Conservation (phyloP, 148 eudicot species). For the Cornus kousa region DNA sequence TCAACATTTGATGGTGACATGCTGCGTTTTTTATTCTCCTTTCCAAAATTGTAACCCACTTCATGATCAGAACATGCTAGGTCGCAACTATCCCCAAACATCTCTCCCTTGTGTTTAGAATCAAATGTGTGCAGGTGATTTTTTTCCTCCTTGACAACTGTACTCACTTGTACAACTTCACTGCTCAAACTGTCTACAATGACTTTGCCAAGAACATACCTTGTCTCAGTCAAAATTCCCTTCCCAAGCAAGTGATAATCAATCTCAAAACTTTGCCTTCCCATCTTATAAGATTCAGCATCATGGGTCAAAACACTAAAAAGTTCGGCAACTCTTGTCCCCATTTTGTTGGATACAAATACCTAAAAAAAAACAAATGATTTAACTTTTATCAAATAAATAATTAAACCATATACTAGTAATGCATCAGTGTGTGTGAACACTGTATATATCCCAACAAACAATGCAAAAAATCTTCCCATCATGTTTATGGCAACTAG, state of each 20-base stretch:
- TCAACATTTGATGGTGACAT: slow-evolving; percentile 15
- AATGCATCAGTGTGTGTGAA: background rate
- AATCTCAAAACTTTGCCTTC: slow-evolving; percentile 27
- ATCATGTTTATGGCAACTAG: background rate
- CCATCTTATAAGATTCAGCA: slow-evolving; percentile 18
- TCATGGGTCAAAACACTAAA: slow-evolving; percentile 32
- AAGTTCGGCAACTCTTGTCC: slow-evolving; percentile 26
- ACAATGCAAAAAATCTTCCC: background rate
- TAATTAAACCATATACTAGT: background rate
- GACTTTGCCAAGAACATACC: slow-evolving; percentile 67
- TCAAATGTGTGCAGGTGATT: slow-evolving; percentile 6
- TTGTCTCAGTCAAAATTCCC: slow-evolving; percentile 44
- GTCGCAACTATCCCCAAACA: background rate
- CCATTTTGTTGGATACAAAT: slow-evolving; percentile 38
- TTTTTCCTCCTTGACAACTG: slow-evolving; percentile 25
- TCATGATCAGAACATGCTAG: background rate
- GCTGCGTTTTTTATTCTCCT: slow-evolving; percentile 10
- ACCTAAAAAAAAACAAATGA: slow-evolving; percentile 37
- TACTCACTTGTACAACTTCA: slow-evolving; percentile 9
- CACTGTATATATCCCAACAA: background rate
- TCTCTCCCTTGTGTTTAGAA: background rate
- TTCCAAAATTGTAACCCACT: background rate
- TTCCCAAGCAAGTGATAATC: slow-evolving; percentile 48
- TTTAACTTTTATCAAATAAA: background rate
- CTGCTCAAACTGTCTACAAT: slow-evolving; percentile 54